Percentiles rank a stretch among this genome's conserved stretches.
Evolutionary conservation across 2,329 filamentous ascomycete species (phyloP).

Genomic region (Aspergillus sp.): DNA sequence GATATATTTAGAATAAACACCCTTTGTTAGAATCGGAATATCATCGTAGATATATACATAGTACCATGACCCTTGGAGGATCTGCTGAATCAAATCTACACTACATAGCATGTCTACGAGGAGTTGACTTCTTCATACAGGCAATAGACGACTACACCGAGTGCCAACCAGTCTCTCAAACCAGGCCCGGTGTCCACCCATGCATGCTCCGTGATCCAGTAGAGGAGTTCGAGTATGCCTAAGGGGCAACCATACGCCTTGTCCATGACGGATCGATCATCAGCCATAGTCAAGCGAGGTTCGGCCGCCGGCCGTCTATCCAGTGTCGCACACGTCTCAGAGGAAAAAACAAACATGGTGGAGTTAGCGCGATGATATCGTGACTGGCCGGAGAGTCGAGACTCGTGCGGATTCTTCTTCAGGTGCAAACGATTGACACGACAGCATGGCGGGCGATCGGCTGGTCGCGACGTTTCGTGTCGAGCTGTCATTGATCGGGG

Average conservation of each 20-base stretch:
- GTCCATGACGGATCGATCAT: neutral
- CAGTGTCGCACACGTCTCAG: neutral
- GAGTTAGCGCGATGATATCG: neutral
- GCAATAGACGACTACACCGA: neutral
- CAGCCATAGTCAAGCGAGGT: neutral
- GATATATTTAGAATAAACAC: neutral
- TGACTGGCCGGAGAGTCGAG: constrained; percentile 8
- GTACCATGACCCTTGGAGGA: neutral
- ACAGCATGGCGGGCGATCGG: constrained; percentile 8
- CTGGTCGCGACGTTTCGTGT: constrained; percentile 2
- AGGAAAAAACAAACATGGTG: constrained; percentile 9
- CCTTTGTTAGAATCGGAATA: neutral
- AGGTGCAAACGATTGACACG: neutral
- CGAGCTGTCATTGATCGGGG: constrained; percentile 4
- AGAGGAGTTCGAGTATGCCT: neutral
- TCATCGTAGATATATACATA: neutral
- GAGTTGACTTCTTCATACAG: neutral
- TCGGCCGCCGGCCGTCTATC: neutral
- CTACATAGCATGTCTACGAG: neutral
- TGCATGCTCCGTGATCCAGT: neutral
- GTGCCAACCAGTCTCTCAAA: neutral
- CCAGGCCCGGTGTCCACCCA: neutral
- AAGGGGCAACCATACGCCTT: neutral
- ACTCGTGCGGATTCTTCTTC: neutral
- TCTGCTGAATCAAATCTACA: neutral